Base-by-base conservation (phyloP, 306 rosid genomes). In the Vachellia pachyceras region DNA sequence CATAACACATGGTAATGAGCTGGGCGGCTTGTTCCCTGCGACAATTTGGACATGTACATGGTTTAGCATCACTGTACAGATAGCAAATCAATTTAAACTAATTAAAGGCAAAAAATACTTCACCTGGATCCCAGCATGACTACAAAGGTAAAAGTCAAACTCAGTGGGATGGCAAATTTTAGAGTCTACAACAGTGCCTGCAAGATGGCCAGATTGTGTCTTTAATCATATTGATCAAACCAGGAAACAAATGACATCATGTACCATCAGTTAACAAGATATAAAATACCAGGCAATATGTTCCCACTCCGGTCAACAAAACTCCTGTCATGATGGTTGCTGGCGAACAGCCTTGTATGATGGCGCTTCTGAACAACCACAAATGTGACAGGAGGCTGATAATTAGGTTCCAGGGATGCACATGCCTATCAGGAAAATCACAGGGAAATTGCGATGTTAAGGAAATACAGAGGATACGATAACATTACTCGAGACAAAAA, bases 121-220 rank as follows among this genome's bases (percentile, higher is more conserved):
- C 22, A 89, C 99, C 97, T 95, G 97, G 42, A 93, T 93, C 81
- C 99, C 99, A 20, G 99, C 99, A 75, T 95, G 99, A 66, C 97
- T 93, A 72, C 99, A 95, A 4, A 95, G 94, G 61, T 93, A 95
- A 79, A 95, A 95, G 73, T 95, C 99, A 79, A 95, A 95, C 83
- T 95, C 99, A 2, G 97, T 95, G 7, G 99, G 99, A 72, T 95
- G 99, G 77, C 99, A 95, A 65, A 95, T 95, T 52, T 90, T 93
- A 3, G 99, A 89, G 88, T 95, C 99, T 10, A 95, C 97, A 10
- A 95, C 99, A 0, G 99, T 95, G 63, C 99, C 97, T 95, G 89
- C 29, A 69, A 79, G 54, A 14, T 33, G 42, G 46, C 73, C 74
- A 52, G 54, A 22, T 5, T 17, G 3, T 25, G 58, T 37, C 63